Evolutionary conservation across 768 basidiomycete genomes (phyloP).

Genomic region (Tricholoma flavovirens): DNA sequence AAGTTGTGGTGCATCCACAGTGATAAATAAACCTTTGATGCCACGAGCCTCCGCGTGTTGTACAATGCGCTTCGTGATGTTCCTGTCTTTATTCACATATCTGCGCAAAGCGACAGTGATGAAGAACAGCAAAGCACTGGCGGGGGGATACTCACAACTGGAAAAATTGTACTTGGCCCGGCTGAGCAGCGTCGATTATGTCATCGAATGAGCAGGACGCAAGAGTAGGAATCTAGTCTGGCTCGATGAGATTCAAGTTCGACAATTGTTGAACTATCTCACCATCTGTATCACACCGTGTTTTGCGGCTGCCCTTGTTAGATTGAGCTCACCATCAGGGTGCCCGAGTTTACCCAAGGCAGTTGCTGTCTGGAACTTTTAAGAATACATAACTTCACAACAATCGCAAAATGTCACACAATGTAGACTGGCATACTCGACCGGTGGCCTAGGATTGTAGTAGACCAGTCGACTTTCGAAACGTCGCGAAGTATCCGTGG

Average conservation of each 20-base stretch:
- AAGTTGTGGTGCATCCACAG: constrained; percentile 95
- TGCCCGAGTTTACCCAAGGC: constrained; percentile 93
- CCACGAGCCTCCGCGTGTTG: constrained; percentile 88
- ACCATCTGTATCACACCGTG: constrained; percentile 55
- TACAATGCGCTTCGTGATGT: constrained; percentile 79
- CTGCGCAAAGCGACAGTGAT: constrained; percentile 26
- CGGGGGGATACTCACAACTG: constrained; percentile 55
- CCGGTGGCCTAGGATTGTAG: constrained; percentile 71
- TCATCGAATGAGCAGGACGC: constrained; percentile 97
- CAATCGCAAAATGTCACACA: constrained; percentile 29
- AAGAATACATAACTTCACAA: not conserved
- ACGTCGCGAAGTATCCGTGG: constrained; percentile 84
- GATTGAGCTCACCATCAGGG: constrained; percentile 88
- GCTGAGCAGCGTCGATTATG: constrained; percentile 78
- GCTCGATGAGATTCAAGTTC: not conserved
- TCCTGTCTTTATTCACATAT: constrained; percentile 89
- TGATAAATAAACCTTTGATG: constrained; percentile 92
- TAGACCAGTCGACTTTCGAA: constrained; percentile 79
- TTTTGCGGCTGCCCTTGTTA: constrained; percentile 85
- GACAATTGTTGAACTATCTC: not conserved
- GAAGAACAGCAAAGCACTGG: not conserved
- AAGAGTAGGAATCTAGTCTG: constrained; percentile 80
- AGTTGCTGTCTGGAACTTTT: constrained; percentile 51
- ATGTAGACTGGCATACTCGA: constrained; percentile 80
- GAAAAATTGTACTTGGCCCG: constrained; percentile 78